Evolutionary conservation across 495 filamentous ascomycete species (phyloP).

Genomic region (Neurospora sp.): DNA sequence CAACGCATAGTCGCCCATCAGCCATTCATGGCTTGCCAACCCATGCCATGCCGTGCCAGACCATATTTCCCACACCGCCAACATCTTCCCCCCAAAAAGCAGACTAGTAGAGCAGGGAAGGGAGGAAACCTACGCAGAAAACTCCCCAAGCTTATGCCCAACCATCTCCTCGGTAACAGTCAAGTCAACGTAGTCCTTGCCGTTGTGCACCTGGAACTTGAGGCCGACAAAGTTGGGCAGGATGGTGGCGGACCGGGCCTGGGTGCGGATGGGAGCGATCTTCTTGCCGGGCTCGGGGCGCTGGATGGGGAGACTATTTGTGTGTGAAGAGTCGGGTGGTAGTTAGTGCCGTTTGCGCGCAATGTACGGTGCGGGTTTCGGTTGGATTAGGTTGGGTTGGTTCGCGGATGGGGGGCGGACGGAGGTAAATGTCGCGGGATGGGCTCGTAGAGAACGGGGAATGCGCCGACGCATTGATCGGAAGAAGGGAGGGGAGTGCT

Average conservation of each 20-base stretch:
- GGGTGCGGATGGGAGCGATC: slow-evolving; percentile 70
- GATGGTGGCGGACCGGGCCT: slow-evolving; percentile 85
- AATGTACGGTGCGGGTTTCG: background rate
- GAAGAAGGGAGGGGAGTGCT: background rate
- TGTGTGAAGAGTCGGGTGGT: slow-evolving; percentile 6
- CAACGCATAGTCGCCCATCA: background rate
- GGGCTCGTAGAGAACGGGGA: background rate
- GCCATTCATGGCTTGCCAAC: no score
- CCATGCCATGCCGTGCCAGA: background rate
- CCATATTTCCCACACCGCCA: background rate
- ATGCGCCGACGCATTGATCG: background rate
- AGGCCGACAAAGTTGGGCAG: slow-evolving; percentile 92
- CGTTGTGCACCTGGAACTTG: slow-evolving; percentile 90
- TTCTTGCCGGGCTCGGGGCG: slow-evolving; percentile 52
- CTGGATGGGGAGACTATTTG: slow-evolving; percentile 49
- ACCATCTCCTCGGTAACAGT: slow-evolving; percentile 96
- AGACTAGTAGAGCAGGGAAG: background rate
- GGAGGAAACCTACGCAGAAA: slow-evolving; percentile 60
- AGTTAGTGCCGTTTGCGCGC: background rate
- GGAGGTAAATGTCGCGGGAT: background rate
- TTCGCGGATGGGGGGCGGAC: background rate
- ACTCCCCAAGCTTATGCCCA: slow-evolving; percentile 94
- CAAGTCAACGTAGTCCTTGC: slow-evolving; percentile 85
- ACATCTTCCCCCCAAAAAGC: background rate
- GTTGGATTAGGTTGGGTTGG: background rate